Conservation (phyloP, 345 rosid genomes). For the Crucihimalaya himalaica region DNA sequence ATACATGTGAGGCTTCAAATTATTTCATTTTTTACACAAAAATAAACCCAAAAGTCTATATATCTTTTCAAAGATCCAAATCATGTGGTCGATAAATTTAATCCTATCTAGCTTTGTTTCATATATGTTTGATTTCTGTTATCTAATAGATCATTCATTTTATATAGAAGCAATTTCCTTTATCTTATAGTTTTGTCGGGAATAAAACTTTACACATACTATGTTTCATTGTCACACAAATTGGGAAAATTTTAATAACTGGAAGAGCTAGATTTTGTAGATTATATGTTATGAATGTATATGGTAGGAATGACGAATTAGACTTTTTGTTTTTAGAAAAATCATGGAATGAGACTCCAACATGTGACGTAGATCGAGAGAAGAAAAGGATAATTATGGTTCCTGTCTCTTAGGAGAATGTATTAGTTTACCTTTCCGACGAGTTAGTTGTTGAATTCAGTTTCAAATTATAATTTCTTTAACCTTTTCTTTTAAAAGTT, state of each 20-base stretch:
- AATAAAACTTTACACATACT: neutral
- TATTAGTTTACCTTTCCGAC: neutral
- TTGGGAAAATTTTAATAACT: too few species aligned
- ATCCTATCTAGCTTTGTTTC: neutral
- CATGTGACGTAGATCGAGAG: slow-evolving; percentile 13
- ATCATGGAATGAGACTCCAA: slow-evolving; percentile 6
- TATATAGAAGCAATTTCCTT: neutral
- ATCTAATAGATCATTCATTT: neutral
- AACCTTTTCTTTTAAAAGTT: neutral
- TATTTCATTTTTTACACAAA: neutral
- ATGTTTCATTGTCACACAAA: neutral
- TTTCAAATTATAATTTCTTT: neutral
- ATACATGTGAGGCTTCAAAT: slow-evolving; percentile 24
- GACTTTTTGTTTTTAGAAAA: neutral
- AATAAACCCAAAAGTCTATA: slow-evolving; percentile 11
- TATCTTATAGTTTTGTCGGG: neutral
- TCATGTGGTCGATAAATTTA: slow-evolving; percentile 22
- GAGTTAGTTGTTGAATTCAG: slow-evolving; percentile 23
- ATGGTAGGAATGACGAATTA: neutral
- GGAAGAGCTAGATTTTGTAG: slow-evolving; percentile 5
- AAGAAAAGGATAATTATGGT: slow-evolving; percentile 3
- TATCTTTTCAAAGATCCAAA: slow-evolving; percentile 22
- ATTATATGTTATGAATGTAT: neutral
- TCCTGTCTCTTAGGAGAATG: slow-evolving; percentile 17
- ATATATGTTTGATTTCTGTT: neutral